Percentiles rank a stretch among this genome's conserved stretches.
Conservation (phyloP, 768 basidiomycete species). For the Tylopilus felleus region DNA sequence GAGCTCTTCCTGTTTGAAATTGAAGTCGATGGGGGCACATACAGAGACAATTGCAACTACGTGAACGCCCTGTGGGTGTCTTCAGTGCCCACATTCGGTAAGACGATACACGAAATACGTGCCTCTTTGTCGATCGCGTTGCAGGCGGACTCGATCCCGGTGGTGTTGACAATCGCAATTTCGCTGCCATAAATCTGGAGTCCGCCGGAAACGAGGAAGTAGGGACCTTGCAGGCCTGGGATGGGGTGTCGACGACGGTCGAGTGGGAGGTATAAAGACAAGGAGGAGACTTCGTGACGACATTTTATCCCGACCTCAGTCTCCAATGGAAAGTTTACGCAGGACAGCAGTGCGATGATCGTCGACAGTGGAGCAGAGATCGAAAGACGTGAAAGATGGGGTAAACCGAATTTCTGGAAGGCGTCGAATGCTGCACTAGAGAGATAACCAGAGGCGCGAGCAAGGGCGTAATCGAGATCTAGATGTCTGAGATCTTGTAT, state of each 20-base stretch:
- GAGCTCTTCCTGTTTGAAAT: slow-evolving; percentile 44
- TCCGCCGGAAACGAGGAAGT: slow-evolving; percentile 37
- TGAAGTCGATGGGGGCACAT: slow-evolving; percentile 46
- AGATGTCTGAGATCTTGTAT: slow-evolving; percentile 36
- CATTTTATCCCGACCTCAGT: too few species aligned
- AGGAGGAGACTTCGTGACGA: too few species aligned
- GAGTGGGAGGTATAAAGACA: too few species aligned
- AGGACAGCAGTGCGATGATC: slow-evolving; percentile 5
- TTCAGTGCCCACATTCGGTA: slow-evolving; percentile 1
- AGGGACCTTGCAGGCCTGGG: slow-evolving; percentile 29
- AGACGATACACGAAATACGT: slow-evolving; percentile 1
- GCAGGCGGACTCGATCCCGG: slow-evolving; percentile 46
- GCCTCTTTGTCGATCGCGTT: slow-evolving; percentile 33
- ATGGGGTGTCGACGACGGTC: not conserved
- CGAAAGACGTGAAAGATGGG: slow-evolving; percentile 6
- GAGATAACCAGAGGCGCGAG: not conserved
- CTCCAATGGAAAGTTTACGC: slow-evolving; percentile 1
- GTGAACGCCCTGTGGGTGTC: slow-evolving; percentile 17
- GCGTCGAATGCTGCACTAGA: not conserved
- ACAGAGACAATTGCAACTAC: slow-evolving; percentile 46
- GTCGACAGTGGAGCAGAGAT: slow-evolving; percentile 6
- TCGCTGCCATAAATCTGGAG: slow-evolving; percentile 47
- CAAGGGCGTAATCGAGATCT: slow-evolving; percentile 18
- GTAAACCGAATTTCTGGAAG: not conserved
- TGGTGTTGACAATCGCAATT: slow-evolving; percentile 40